Conservation (phyloP, 2,329 filamentous ascomycete species). For the Trichophyton benhamiae region DNA sequence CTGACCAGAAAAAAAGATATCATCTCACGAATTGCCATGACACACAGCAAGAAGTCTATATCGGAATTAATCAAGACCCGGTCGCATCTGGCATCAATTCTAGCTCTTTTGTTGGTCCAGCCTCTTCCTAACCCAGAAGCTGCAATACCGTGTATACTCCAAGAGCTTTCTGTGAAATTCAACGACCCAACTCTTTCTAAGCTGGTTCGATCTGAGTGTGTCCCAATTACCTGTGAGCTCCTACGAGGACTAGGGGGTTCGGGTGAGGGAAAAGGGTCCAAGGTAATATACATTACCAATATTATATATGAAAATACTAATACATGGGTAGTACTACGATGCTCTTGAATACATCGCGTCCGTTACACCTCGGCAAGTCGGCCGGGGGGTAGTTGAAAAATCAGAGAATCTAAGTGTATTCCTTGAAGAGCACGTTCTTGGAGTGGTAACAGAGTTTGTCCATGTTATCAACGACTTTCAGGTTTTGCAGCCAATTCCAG, state of each 20-base stretch:
- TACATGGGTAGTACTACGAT: constrained; percentile 33
- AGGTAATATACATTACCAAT: constrained; percentile 37
- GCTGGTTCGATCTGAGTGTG: constrained; percentile 62
- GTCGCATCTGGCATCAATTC: constrained; percentile 46
- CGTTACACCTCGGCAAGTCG: constrained; percentile 40
- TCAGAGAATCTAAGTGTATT: constrained; percentile 57
- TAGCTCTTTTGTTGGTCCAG: constrained; percentile 48
- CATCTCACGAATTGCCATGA: constrained; percentile 67
- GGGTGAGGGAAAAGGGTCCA: constrained; percentile 37
- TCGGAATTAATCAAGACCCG: constrained; percentile 52
- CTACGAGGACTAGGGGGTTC: constrained; percentile 67
- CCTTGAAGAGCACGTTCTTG: constrained; percentile 70
- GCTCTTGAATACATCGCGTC: constrained; percentile 40
- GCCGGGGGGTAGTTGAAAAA: constrained; percentile 36
- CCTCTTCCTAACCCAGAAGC: constrained; percentile 53
- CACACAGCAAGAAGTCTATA: constrained; percentile 41
- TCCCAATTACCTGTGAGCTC: constrained; percentile 65
- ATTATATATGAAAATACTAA: constrained; percentile 12
- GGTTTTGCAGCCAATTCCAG: constrained; percentile 45
- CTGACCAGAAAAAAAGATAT: constrained; percentile 64
- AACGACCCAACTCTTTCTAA: constrained; percentile 52
- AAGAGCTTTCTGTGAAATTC: constrained; percentile 58
- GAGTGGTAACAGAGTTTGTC: constrained; percentile 72
- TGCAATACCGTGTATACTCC: constrained; percentile 56
- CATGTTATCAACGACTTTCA: constrained; percentile 60